Percentiles rank a stretch among this genome's conserved stretches.
phyloP scores from a whole-genome alignment of 73 alveolate species.

The Paramecium tetraurelia region DNA sequence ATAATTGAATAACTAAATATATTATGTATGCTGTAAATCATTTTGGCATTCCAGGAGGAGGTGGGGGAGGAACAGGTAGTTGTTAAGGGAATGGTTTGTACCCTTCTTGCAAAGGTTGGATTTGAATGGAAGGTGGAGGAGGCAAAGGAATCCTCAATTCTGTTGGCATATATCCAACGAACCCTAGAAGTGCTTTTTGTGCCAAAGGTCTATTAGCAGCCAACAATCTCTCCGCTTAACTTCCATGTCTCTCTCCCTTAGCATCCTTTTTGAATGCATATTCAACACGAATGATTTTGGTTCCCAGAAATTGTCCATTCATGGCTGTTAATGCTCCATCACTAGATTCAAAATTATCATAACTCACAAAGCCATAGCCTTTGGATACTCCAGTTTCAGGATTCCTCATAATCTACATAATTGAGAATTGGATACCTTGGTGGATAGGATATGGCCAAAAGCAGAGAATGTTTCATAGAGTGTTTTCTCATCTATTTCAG shows the following conservation, averaged over 20 bases:
- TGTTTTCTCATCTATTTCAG: slow-evolving; percentile 97
- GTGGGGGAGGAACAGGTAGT: slow-evolving; percentile 58
- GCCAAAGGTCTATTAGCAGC: slow-evolving; percentile 62
- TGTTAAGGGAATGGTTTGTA: slow-evolving; percentile 35
- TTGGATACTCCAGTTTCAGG: slow-evolving; percentile 90
- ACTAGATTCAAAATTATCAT: slow-evolving; percentile 95
- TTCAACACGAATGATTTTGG: slow-evolving; percentile 53
- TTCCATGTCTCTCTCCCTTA: slow-evolving; percentile 65
- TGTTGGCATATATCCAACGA: slow-evolving; percentile 37
- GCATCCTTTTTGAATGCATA: slow-evolving; percentile 62
- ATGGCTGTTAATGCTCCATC: slow-evolving; percentile 63
- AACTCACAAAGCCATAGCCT: slow-evolving; percentile 96
- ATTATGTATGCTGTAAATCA: not conserved
- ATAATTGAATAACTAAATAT: not conserved
- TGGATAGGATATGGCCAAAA: slow-evolving; percentile 94
- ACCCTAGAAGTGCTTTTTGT: not conserved
- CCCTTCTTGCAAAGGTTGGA: slow-evolving; percentile 46
- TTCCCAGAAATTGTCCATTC: slow-evolving; percentile 62
- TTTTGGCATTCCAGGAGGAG: slow-evolving; percentile 39
- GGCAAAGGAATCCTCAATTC: slow-evolving; percentile 48
- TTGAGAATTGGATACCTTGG: slow-evolving; percentile 44
- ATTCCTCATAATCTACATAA: slow-evolving; percentile 81
- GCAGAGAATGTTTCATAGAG: slow-evolving; percentile 97
- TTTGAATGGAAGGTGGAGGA: slow-evolving; percentile 56
- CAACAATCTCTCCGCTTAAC: slow-evolving; percentile 51